Evolutionary conservation across 805 yeast genomes (phyloP), one percentile per base, ranked within the genome.

Genomic region (Candida wancherniae): DNA sequence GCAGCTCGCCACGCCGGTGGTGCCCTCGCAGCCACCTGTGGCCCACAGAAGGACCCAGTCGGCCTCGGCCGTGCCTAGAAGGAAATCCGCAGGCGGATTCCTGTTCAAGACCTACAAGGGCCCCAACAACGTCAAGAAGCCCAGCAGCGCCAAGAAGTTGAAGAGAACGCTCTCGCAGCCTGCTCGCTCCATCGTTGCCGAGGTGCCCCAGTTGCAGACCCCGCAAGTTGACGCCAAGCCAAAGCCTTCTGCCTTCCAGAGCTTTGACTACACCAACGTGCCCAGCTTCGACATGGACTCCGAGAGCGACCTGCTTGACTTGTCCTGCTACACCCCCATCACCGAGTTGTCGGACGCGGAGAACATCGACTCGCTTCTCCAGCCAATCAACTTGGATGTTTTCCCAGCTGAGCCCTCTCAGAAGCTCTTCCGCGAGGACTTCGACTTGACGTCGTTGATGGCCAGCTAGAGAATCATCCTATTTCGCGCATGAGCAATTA

Each of bases 91-190:
- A 9, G 41, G 45, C 27, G 45, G 46, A 24, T 43, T 53, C 28
- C 59, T 53, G 30, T 54, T 55, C 48, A 56, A 55, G 32, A 45
- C 51, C 5, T 56, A 56, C 48, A 53, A 43, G 15, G 60, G 57
- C 6, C 61, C 61, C 15, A 42, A 37, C 30, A 36, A 38, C 14
- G 34, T 39, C 19, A 37, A 35, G 29, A 44, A 46, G 48, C 33
- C 48, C 34, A 29, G 40, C 28, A 33, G 40, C 15, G 35, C 22
- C 14, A 27, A 32, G 13, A 30, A 19, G 18, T 22, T 34, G 18
- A 32, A 26, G 20, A 31, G 37, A 28, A 28, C 38, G 14, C 15
- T 21, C 18, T 31, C 38, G 9, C 36, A 37, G 18, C 36, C 42
- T 6, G 13, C 38, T 11, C 28, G 25, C 15, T 17, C 12, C 4